Evolutionary conservation across 2,329 filamentous ascomycete species (phyloP), one percentile per base, ranked within the genome.

Genomic region (Cordyceps cicadae): DNA sequence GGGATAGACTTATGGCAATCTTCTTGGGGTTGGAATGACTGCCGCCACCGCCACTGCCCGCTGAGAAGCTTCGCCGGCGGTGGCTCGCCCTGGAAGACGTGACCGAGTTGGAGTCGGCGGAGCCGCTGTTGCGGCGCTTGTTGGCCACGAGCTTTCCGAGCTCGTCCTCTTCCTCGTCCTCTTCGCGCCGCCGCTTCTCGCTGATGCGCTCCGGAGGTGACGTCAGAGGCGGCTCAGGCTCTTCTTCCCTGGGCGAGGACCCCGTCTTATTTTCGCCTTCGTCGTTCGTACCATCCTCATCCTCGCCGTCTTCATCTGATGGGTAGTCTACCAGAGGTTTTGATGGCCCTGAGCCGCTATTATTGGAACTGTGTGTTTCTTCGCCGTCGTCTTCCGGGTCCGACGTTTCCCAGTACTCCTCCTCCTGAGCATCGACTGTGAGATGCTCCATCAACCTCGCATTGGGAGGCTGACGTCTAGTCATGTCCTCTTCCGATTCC

Each of bases 351-450:
- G 81, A 64, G n/a, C 86, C 89, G 7, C 79, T 73, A 12, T 79
- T 19, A 46, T 4, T 66, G 72, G 65, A 9, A 67, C 66, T 61
- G 70, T 75, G 59, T 69, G 9, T 21, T 61, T 75, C 67, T 64
- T 79, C 77, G 63, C 86, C 78, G 14, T 91, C 90, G 7, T 96
- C 92, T 62, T 92, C 88, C 52, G 94, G 90, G 67, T 97, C 92
- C 0, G 89, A 91, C 0, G 84, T 85, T 68, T 96, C 93, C 82
- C 95, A 97, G 73, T 97, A 99, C 49, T 93, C 91, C 68, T 97
- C 93, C 71, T 97, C 90, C 12, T 87, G 86, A 6, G 87, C 81
- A 70, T 97, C 93, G 69, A 92, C 82, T 0, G 73, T 64, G 11
- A 84, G 72, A 58, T 96, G 92, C 69, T 90, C 90, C 71, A 95